Evolutionary conservation across 441 rosid genomes (phyloP).

Genomic region (California macrophylla): DNA sequence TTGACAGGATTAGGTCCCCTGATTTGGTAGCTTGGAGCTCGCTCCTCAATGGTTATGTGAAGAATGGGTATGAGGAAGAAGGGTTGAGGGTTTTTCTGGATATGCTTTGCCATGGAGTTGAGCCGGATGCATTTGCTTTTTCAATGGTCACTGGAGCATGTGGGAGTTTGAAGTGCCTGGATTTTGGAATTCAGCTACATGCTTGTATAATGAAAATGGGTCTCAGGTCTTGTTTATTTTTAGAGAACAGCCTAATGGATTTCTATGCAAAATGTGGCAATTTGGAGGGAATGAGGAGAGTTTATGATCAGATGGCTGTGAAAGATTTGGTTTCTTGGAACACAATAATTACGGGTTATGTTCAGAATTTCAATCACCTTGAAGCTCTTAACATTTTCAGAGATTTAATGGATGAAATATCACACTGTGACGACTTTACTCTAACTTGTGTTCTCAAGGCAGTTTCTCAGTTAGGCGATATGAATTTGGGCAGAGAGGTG

Average conservation of each 20-base stretch:
- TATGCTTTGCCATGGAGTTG: constrained; percentile 17
- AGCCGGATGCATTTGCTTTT: constrained; percentile 24
- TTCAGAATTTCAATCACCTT: constrained; percentile 17
- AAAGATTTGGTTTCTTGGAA: constrained; percentile 31
- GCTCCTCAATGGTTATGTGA: constrained; percentile 21
- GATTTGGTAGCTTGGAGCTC: constrained; percentile 29
- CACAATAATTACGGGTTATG: constrained; percentile 26
- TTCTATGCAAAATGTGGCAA: constrained; percentile 26
- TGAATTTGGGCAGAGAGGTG: constrained; percentile 23
- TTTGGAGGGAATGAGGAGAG: constrained; percentile 17
- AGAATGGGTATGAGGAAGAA: constrained; percentile 20
- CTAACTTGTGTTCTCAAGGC: constrained; percentile 24
- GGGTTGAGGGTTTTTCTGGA: constrained; percentile 21
- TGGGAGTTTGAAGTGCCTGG: constrained; percentile 14
- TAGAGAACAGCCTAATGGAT: constrained; percentile 27
- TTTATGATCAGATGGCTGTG: constrained; percentile 18
- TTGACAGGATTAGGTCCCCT: constrained; percentile 17
- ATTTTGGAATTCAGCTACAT: constrained; percentile 21
- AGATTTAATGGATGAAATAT: constrained; percentile 18
- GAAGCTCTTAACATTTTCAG: constrained; percentile 21
- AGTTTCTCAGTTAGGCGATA: constrained; percentile 16
- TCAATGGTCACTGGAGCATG: constrained; percentile 22
- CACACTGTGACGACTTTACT: constrained; percentile 25
- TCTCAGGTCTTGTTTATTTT: constrained; percentile 13
- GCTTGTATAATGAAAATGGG: constrained; percentile 22